Evolutionary conservation across 2,329 filamentous ascomycete genomes (phyloP), one percentile per base, ranked within the genome.

Genomic region (Venturia carpophila): DNA sequence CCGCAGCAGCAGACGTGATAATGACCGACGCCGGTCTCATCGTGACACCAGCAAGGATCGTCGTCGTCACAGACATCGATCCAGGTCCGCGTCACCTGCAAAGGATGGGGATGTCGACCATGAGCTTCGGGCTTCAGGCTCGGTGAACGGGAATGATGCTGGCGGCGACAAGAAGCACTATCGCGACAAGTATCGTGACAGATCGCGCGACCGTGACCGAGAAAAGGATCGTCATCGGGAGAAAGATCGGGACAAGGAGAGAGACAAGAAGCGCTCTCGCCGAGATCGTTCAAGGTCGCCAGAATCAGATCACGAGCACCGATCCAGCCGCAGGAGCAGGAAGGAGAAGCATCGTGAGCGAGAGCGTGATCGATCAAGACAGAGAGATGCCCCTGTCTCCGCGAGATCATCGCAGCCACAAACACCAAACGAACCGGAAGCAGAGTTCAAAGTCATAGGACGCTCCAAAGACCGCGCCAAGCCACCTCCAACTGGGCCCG

Each of bases 201-300:
- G 65, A 37, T 62, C 67, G 17, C 63, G 67, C 52, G 64, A 69
- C 15, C 66, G 66, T 11, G 64, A 67, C 17, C 67, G 67, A 34
- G 69, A 83, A 63, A 80, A 80, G 69, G 83, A 86, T 49, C 79
- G 78, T 66, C 79, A 81, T n/a, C 74, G 65, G 17, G 65, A 77
- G 24, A 45, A 61, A 34, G 62, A 65, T 52, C 77, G 76, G 65
- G 77, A 80, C 41, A 67, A 69, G 17, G 70, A 76, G 71, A 70
- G 77, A 64, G 78, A 80, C 27, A 75, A 77, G 70, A 78, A 70
- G 71, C 75, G 71, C 69, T 71, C 68, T 42, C 80, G 79, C 37
- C 82, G 82, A 34, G 79, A 82, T 60, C 80, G 79, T 27, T 75
- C 71, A 34, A 69, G 56, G 61, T 76, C 72, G 66, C 71, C 72